Conservation (phyloP, 305 asterid species). For the Ajuga reptans region DNA sequence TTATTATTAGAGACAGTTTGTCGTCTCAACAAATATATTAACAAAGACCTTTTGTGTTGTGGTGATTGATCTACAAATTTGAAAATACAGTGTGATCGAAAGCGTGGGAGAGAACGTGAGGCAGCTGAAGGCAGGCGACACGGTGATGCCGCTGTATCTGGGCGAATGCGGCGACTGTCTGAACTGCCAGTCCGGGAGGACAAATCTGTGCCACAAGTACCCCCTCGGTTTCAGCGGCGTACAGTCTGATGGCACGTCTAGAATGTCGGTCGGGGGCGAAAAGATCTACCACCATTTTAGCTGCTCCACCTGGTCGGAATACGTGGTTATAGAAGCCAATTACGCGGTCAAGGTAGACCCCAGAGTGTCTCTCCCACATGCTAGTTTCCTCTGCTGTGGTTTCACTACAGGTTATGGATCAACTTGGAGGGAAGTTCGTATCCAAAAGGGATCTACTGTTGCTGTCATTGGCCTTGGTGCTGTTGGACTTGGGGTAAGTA, state of each 20-base stretch:
- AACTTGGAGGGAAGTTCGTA: slow-evolving; percentile 37
- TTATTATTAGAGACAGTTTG: no score
- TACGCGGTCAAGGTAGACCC: slow-evolving; percentile 64
- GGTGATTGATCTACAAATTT: not conserved
- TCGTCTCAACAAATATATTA: no score
- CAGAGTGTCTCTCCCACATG: slow-evolving; percentile 51
- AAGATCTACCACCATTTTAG: slow-evolving; percentile 45
- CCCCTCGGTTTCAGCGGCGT: slow-evolving; percentile 44
- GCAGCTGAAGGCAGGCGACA: slow-evolving; percentile 46
- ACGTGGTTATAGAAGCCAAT: slow-evolving; percentile 46
- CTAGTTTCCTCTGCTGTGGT: slow-evolving; percentile 70
- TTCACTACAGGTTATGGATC: slow-evolving; percentile 79
- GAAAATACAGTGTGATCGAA: slow-evolving; percentile 45
- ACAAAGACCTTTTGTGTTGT: no score
- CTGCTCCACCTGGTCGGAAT: slow-evolving; percentile 78
- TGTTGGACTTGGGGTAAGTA: slow-evolving; percentile 75
- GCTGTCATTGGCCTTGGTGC: slow-evolving; percentile 88
- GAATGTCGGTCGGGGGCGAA: slow-evolving; percentile 54
- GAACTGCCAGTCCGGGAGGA: slow-evolving; percentile 53
- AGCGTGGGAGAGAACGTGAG: slow-evolving; percentile 52
- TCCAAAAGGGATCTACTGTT: slow-evolving; percentile 54
- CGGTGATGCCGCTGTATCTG: slow-evolving; percentile 54
- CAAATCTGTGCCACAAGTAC: slow-evolving; percentile 63
- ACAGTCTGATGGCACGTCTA: slow-evolving; percentile 53
- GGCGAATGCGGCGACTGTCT: slow-evolving; percentile 70